Conservation (phyloP, 768 basidiomycete species). For the Boletus tylopilopsis region DNA sequence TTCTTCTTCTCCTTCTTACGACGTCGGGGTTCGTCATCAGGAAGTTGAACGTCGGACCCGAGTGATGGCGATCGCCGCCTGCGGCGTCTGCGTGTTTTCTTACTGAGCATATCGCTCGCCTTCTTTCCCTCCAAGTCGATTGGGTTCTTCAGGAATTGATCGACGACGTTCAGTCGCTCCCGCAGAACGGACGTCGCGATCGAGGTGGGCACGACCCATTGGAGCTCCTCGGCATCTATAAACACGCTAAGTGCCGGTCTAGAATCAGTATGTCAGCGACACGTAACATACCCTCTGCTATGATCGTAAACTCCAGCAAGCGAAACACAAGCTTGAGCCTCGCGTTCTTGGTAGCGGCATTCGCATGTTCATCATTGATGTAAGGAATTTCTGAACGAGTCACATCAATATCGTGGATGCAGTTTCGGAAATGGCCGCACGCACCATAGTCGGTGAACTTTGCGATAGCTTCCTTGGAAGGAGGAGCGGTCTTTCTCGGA, state of each 20-base stretch:
- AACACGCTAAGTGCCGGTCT: slow-evolving; percentile 8
- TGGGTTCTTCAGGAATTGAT: slow-evolving; percentile 79
- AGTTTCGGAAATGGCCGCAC: slow-evolving; percentile 27
- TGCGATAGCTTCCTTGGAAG: slow-evolving; percentile 64
- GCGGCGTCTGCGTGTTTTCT: slow-evolving; percentile 54
- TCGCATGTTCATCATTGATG: slow-evolving; percentile 66
- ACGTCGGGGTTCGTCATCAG: slow-evolving; percentile 34
- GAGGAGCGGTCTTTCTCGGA: slow-evolving; percentile 30
- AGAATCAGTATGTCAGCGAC: not conserved
- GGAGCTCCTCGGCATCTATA: slow-evolving; percentile 63
- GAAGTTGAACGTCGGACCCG: slow-evolving; percentile 39
- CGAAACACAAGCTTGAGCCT: slow-evolving; percentile 84
- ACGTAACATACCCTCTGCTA: slow-evolving; percentile 55
- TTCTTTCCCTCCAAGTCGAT: slow-evolving; percentile 79
- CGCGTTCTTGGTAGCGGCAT: slow-evolving; percentile 73
- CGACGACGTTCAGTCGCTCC: slow-evolving; percentile 68
- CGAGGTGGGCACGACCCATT: slow-evolving; percentile 83
- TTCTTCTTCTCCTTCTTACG: slow-evolving; percentile 47
- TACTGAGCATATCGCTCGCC: slow-evolving; percentile 64
- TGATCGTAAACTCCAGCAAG: slow-evolving; percentile 65
- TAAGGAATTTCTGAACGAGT: slow-evolving; percentile 67
- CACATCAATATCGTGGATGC: slow-evolving; percentile 1
- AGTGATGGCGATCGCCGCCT: slow-evolving; percentile 47
- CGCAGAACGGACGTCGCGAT: slow-evolving; percentile 65
- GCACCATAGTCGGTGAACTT: slow-evolving; percentile 76